Percentiles rank a stretch among this genome's conserved stretches.
Conservation (phyloP, 2,329 filamentous ascomycete species). For the Neofusicoccum kwambonambiense region DNA sequence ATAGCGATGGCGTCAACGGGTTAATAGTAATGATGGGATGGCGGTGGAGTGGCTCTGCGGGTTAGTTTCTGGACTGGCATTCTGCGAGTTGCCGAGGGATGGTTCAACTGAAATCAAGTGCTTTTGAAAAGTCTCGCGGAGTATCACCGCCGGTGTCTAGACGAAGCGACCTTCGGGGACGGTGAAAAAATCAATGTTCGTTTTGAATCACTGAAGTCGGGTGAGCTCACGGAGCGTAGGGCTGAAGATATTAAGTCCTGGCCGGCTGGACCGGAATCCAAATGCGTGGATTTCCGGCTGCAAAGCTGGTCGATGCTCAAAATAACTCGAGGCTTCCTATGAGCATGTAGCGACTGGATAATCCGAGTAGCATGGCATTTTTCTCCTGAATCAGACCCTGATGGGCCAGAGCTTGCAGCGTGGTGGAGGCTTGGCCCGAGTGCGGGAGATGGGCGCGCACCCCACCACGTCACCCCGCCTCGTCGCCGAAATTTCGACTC, state of each 20-base stretch:
- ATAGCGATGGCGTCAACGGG: constrained; percentile 20
- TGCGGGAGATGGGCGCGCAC: not conserved
- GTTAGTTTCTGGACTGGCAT: not conserved
- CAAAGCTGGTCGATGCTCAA: too few species aligned
- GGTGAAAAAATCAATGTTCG: not conserved
- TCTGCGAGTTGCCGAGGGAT: not conserved
- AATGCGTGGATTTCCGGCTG: too few species aligned
- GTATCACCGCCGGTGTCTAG: not conserved
- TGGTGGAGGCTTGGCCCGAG: not conserved
- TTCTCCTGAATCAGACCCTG: too few species aligned
- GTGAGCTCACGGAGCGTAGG: not conserved
- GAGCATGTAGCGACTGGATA: too few species aligned
- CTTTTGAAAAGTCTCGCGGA: not conserved
- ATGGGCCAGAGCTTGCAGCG: not conserved
- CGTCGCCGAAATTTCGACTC: constrained; percentile 17
- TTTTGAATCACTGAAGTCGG: constrained; percentile 1
- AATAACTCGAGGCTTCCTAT: too few species aligned
- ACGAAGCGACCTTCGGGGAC: not conserved
- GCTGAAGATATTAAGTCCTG: not conserved
- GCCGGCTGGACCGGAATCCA: too few species aligned
- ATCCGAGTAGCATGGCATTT: too few species aligned
- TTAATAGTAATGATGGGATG: constrained; percentile 16
- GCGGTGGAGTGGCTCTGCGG: not conserved
- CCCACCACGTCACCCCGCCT: constrained; percentile 18
- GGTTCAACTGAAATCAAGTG: not conserved